Conservation (phyloP, 2,329 filamentous ascomycete species). For the Neonectria faginata region DNA sequence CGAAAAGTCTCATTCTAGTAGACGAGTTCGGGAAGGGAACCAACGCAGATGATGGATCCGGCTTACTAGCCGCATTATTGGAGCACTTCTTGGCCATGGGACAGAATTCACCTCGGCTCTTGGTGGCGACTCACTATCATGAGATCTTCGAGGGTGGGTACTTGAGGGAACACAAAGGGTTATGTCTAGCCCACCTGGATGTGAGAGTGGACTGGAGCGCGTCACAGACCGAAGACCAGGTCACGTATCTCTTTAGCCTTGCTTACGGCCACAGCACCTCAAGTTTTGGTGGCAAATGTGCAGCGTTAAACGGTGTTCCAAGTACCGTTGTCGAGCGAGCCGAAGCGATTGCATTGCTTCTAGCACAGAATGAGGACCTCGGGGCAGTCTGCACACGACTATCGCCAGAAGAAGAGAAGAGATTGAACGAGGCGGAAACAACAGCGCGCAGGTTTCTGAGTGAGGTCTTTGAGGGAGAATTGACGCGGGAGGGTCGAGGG, state of each 20-base stretch:
- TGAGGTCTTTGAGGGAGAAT: slow-evolving; percentile 32
- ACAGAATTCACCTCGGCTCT: slow-evolving; percentile 63
- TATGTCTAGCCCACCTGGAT: slow-evolving; percentile 79
- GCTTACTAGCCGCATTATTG: slow-evolving; percentile 68
- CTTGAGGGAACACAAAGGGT: slow-evolving; percentile 60
- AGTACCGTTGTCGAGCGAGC: slow-evolving; percentile 78
- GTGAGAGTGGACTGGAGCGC: slow-evolving; percentile 69
- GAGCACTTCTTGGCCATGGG: slow-evolving; percentile 65
- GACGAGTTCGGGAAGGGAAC: slow-evolving; percentile 88
- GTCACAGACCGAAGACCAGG: slow-evolving; percentile 66
- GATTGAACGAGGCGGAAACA: slow-evolving; percentile 74
- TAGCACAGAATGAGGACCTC: slow-evolving; percentile 80
- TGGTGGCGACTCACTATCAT: slow-evolving; percentile 73
- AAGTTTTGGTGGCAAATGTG: slow-evolving; percentile 89
- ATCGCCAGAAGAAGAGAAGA: slow-evolving; percentile 70
- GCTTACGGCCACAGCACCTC: slow-evolving; percentile 75
- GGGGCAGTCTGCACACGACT: slow-evolving; percentile 77
- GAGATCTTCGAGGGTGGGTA: slow-evolving; percentile 78
- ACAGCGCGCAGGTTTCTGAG: slow-evolving; percentile 69
- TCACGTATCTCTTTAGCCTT: slow-evolving; percentile 82
- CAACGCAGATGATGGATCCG: slow-evolving; percentile 67
- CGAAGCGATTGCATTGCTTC: slow-evolving; percentile 75
- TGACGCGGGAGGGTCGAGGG: not conserved
- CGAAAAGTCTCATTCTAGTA: slow-evolving; percentile 83
- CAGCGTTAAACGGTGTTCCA: slow-evolving; percentile 86